These are phyloP conservation scores for Endocalyx cinctus DNA, from an alignment of 2,329 filamentous ascomycete species.

Conservation along the genomic window DNA sequence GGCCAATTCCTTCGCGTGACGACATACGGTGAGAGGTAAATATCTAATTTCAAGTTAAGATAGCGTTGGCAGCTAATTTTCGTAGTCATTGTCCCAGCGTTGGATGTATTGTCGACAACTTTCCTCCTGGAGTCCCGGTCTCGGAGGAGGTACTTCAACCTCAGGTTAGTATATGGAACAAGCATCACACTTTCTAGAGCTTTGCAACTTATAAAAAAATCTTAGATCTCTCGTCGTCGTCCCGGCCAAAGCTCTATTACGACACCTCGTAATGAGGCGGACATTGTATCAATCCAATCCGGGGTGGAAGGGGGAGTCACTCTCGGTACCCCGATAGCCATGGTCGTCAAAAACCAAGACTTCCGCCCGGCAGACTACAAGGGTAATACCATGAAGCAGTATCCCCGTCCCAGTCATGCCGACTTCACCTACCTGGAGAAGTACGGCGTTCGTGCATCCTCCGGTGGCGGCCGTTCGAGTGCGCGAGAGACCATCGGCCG, in stretches of 20 bases:
- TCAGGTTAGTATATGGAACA: no score
- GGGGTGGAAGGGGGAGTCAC: slow-evolving; percentile 88
- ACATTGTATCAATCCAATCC: slow-evolving; percentile 85
- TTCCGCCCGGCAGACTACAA: slow-evolving; percentile 91
- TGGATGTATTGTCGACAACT: slow-evolving; percentile 91
- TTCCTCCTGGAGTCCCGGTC: slow-evolving; percentile 81
- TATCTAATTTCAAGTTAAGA: neutral
- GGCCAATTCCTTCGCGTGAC: slow-evolving; percentile 78
- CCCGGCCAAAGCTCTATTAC: slow-evolving; percentile 49
- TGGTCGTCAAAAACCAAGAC: slow-evolving; percentile 88
- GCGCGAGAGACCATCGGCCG: slow-evolving; percentile 94
- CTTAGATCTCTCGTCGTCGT: no score
- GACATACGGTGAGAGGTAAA: slow-evolving; percentile 56
- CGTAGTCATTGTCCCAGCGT: slow-evolving; percentile 90
- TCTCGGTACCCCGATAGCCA: slow-evolving; percentile 82
- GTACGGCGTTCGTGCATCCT: slow-evolving; percentile 89
- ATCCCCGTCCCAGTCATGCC: slow-evolving; percentile 86
- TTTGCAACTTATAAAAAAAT: no score
- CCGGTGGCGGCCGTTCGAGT: slow-evolving; percentile 82
- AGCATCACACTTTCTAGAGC: no score
- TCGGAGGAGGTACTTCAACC: slow-evolving; percentile 87
- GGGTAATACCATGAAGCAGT: slow-evolving; percentile 82
- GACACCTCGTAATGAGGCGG: slow-evolving; percentile 89
- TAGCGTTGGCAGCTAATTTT: slow-evolving; percentile 78
- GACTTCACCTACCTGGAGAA: slow-evolving; percentile 98